Evolutionary conservation across 2,329 filamentous ascomycete genomes (phyloP).

Genomic region (Fusarium sp.): DNA sequence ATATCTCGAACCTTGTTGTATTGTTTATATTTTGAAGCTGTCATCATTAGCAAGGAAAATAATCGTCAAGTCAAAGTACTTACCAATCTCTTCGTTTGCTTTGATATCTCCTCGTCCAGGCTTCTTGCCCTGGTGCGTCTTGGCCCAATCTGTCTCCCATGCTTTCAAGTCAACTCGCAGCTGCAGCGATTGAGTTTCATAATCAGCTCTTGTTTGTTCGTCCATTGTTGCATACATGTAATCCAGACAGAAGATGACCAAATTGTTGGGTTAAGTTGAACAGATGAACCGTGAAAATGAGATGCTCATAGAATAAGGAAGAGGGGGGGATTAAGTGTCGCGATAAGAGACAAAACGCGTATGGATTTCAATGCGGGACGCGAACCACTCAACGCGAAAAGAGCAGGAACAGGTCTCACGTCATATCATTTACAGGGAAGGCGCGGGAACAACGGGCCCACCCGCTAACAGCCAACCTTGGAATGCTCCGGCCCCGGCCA

Average conservation of each 20-base stretch:
- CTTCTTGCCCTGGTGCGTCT: conserved; percentile 71
- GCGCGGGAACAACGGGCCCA: conserved; percentile 18
- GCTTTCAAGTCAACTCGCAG: conserved; percentile 76
- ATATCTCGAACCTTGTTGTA: conserved; percentile 73
- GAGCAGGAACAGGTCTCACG: conserved; percentile 14
- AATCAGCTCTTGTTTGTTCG: conserved; percentile 53
- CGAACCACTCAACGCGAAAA: conserved; percentile 41
- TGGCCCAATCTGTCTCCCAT: conserved; percentile 76
- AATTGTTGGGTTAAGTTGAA: not conserved
- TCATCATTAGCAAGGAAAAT: not conserved
- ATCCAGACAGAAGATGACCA: not conserved
- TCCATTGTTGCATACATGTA: conserved; percentile 54
- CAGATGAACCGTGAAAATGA: conserved; percentile 1
- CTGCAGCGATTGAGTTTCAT: conserved; percentile 60
- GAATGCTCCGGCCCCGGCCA: conserved; percentile 3
- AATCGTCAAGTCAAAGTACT: conserved; percentile 13
- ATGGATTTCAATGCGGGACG: conserved; percentile 26
- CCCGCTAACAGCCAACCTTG: conserved; percentile 9
- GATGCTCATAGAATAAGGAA: conserved; percentile 9
- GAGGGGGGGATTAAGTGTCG: conserved; percentile 24
- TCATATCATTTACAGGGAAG: conserved; percentile 32
- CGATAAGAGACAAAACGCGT: conserved; percentile 35
- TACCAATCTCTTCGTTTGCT: conserved; percentile 75
- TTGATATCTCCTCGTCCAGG: conserved; percentile 80
- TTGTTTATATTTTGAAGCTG: conserved; percentile 78